phyloP scores from a whole-genome alignment of 164 flowering plant species.

The Buxus sempervirens region DNA sequence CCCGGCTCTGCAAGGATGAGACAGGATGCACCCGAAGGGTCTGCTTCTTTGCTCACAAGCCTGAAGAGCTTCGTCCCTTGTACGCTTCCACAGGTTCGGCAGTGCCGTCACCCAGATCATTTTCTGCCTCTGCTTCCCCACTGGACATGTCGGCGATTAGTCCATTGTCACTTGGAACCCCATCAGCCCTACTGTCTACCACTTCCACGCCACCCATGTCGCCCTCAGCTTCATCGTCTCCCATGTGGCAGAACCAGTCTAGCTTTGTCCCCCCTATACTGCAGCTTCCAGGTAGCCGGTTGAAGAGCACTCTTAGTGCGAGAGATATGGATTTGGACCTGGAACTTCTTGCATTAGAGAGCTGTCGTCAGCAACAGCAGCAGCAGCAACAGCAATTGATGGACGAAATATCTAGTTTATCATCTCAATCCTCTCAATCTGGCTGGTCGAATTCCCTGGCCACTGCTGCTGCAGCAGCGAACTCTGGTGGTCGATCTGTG shows the following conservation, averaged over 20 bases:
- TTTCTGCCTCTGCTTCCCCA: slow-evolving; percentile 20
- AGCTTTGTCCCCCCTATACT: slow-evolving; percentile 59
- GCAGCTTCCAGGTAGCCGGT: slow-evolving; percentile 81
- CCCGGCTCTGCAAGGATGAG: slow-evolving; percentile 91
- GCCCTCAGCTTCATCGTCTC: slow-evolving; percentile 51
- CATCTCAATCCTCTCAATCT: slow-evolving; percentile 50
- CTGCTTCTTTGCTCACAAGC: slow-evolving; percentile 89
- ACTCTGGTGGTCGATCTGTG: slow-evolving; percentile 16
- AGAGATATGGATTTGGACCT: slow-evolving; percentile 69
- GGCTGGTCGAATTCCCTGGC: slow-evolving; percentile 32
- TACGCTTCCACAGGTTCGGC: slow-evolving; percentile 89
- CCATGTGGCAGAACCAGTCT: slow-evolving; percentile 64
- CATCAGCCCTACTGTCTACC: slow-evolving; percentile 37
- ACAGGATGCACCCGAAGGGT: slow-evolving; percentile 75
- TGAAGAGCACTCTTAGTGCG: slow-evolving; percentile 62
- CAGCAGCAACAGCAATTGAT: slow-evolving; percentile 56
- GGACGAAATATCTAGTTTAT: slow-evolving; percentile 56
- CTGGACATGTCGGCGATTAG: slow-evolving; percentile 44
- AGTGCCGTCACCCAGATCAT: slow-evolving; percentile 70
- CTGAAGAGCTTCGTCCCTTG: slow-evolving; percentile 79
- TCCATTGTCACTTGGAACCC: slow-evolving; percentile 45
- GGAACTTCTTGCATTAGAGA: slow-evolving; percentile 60
- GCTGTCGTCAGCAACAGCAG: slow-evolving; percentile 21
- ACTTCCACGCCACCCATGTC: slow-evolving; percentile 73
- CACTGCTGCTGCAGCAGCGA: slow-evolving; percentile 21